A percentile compares a stretch with the other conserved stretches of the same genome.
Evolutionary conservation across 129 eudicot genomes (phyloP).

Genomic region (Logfia minima): DNA sequence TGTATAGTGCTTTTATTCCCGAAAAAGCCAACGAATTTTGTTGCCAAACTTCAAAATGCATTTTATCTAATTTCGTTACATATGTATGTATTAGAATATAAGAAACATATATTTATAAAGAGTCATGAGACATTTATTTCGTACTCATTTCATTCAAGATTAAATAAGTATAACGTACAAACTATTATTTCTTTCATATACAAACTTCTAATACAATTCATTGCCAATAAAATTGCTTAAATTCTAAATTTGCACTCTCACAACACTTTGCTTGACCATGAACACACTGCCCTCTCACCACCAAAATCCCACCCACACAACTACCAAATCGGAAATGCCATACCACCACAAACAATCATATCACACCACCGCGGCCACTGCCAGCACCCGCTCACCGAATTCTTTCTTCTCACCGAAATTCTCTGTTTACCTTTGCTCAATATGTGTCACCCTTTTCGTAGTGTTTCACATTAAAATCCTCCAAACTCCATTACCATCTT

Average conservation of each 20-base stretch:
- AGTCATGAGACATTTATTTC: too few relatives aligned
- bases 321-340: constrained; percentile 16
- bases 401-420: constrained; percentile 54
- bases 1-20: constrained; percentile 20
- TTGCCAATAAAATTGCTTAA: constrained; percentile 3
- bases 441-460: constrained; percentile 46
- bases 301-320: constrained; percentile 20
- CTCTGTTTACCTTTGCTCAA: constrained; percentile 47
- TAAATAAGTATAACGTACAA: background rate
- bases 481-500: constrained; percentile 40
- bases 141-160: background rate
- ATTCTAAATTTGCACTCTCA: background rate
- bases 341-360: constrained; percentile 36
- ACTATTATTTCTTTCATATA: background rate
- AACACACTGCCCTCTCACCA: constrained; percentile 19
- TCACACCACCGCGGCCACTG: constrained; percentile 6
- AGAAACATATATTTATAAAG: too few relatives aligned
- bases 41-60: constrained; percentile 5
- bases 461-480: constrained; percentile 66
- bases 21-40: constrained; percentile 11
- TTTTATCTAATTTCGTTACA: background rate
- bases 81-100: too few relatives aligned
- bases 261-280: constrained; percentile 20
- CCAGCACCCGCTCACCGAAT: constrained; percentile 1
- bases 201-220: background rate